Conservation (phyloP, 441 rosid species). For the Gossypium aridum region DNA sequence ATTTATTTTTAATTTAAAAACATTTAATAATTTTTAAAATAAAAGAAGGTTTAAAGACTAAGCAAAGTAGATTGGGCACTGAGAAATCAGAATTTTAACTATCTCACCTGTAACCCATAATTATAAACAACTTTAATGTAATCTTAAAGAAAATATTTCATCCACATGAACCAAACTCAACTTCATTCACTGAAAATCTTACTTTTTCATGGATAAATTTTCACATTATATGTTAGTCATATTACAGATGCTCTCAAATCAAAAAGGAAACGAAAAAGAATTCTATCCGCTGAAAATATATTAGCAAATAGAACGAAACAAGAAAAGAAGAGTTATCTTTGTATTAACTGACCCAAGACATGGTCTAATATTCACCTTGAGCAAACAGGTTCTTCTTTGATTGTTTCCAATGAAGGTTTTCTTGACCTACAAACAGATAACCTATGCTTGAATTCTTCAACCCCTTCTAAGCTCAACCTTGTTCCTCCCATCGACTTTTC, state of each 20-base stretch:
- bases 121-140: neutral
- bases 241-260: neutral
- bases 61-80: too few relatives aligned
- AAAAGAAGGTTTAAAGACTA: too few relatives aligned
- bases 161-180: neutral
- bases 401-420: constrained; percentile 57
- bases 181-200: too few relatives aligned
- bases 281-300: neutral
- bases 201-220: neutral
- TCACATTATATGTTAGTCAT: neutral
- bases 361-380: constrained; percentile 14
- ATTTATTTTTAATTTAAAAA: too few relatives aligned
- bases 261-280: neutral
- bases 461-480: constrained; percentile 19
- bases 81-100: too few relatives aligned
- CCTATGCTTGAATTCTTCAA: constrained; percentile 30
- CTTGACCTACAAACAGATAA: constrained; percentile 42
- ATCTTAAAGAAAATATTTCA: neutral
- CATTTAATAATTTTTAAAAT: too few relatives aligned
- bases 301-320: neutral
- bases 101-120: too few relatives aligned
- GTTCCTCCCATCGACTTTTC: neutral
- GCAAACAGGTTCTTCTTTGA: constrained; percentile 41
- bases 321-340: neutral
- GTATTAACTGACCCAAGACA: neutral